Conservation (phyloP, 1,139 yeast genomes). For the Scheffersomyces insectosa region DNA sequence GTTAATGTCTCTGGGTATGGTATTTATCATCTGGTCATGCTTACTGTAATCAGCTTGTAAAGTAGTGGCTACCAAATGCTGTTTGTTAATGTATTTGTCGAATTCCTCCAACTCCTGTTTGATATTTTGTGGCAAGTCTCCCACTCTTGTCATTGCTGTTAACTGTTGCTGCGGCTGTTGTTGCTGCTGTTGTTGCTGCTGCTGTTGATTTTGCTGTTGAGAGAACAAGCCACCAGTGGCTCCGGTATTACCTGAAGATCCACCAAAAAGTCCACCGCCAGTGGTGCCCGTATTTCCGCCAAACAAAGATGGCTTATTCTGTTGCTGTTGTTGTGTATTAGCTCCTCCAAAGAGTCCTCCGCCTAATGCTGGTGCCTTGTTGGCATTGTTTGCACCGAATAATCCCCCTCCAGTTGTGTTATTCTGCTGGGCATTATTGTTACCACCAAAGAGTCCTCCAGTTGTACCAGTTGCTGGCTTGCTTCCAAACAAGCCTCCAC, state of each 20-base stretch:
- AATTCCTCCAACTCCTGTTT: constrained; percentile 74
- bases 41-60: constrained; percentile 62
- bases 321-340: not conserved
- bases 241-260: not conserved
- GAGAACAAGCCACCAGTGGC: constrained; percentile 7
- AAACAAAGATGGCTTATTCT: not conserved
- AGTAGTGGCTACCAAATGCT: constrained; percentile 79
- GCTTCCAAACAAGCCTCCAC: constrained; percentile 34
- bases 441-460: constrained; percentile 12
- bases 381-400: constrained; percentile 8
- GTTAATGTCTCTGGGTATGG: constrained; percentile 84
- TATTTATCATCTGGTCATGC: constrained; percentile 69
- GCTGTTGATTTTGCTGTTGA: constrained; percentile 6
- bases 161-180: constrained; percentile 49
- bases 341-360: constrained; percentile 1
- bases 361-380: not conserved
- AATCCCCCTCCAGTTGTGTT: constrained; percentile 12
- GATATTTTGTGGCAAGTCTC: constrained; percentile 78
- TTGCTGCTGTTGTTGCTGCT: constrained; percentile 24
- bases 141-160: constrained; percentile 84
- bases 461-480: constrained; percentile 13
- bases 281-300: not conserved
- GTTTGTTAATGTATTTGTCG: constrained; percentile 81
- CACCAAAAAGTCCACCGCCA: constrained; percentile 3
- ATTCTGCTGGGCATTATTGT: constrained; percentile 2